These are phyloP conservation scores for Coemansia erecta DNA, from an alignment of 192 early-diverging fungal species.

Conservation along the genomic window DNA sequence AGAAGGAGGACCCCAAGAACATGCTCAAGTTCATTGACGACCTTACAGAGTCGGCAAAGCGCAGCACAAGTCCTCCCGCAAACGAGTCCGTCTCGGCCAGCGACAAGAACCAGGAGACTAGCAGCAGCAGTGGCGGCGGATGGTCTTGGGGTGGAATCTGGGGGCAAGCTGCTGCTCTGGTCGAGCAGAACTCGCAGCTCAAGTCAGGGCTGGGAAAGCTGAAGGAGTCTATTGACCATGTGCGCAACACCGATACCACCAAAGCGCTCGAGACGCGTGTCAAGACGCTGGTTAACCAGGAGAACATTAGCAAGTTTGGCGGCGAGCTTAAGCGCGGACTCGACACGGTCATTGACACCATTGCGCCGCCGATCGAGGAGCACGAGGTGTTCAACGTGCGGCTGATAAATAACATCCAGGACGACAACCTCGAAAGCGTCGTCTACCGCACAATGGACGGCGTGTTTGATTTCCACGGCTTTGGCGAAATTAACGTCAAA, in stretches of 20 bases:
- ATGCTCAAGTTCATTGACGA: constrained; percentile 52
- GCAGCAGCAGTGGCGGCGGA: constrained; percentile 6
- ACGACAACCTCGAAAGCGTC: constrained; percentile 34
- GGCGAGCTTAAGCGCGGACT: constrained; percentile 44
- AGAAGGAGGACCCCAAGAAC: constrained; percentile 29
- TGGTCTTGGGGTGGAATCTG: constrained; percentile 56
- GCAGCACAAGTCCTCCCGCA: constrained; percentile 16
- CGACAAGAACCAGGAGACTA: not conserved
- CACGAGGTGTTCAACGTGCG: constrained; percentile 49
- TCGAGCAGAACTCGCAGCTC: constrained; percentile 48
- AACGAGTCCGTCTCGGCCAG: not conserved
- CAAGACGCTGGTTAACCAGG: constrained; percentile 37
- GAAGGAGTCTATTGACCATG: constrained; percentile 42
- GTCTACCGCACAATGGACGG: constrained; percentile 51
- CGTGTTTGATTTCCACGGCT: constrained; percentile 48
- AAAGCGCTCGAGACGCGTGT: constrained; percentile 34
- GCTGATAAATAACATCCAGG: constrained; percentile 33
- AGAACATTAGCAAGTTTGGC: constrained; percentile 40
- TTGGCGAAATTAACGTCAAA: constrained; percentile 42
- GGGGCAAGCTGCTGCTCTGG: constrained; percentile 43
- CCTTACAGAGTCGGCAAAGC: constrained; percentile 52
- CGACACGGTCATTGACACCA: constrained; percentile 50
- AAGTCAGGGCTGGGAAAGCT: constrained; percentile 42
- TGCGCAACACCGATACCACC: constrained; percentile 42
- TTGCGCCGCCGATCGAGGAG: constrained; percentile 53